phyloP scores from a whole-genome alignment of 2,329 filamentous ascomycete genomes.

The Ascochyta clinopodiicola region DNA sequence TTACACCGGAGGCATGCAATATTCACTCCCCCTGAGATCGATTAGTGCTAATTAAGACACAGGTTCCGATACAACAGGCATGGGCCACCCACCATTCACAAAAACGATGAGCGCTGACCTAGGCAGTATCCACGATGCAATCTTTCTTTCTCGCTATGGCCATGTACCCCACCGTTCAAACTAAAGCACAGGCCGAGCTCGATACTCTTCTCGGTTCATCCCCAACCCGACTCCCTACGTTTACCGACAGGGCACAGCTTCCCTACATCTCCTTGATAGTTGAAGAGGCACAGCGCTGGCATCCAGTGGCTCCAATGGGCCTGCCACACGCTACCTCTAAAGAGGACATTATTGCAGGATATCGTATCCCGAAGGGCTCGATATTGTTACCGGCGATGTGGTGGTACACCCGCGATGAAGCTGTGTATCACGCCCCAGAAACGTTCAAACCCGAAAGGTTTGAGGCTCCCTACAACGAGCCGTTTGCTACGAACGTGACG shows the following conservation, averaged over 20 bases:
- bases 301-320: slow-evolving; percentile 39
- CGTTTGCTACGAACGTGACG: slow-evolving; percentile 42
- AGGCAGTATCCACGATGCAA: slow-evolving; percentile 46
- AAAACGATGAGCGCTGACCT: not conserved
- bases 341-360: slow-evolving; percentile 48
- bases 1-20: slow-evolving; percentile 47
- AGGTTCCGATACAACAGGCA: slow-evolving; percentile 52
- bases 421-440: slow-evolving; percentile 45
- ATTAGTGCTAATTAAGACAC: not conserved
- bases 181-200: slow-evolving; percentile 56
- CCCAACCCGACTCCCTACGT: slow-evolving; percentile 52
- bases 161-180: slow-evolving; percentile 56
- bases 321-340: slow-evolving; percentile 39
- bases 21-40: not conserved
- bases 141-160: slow-evolving; percentile 61
- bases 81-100: too few relatives aligned
- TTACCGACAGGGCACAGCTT: slow-evolving; percentile 54
- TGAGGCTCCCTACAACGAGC: slow-evolving; percentile 44
- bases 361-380: slow-evolving; percentile 51
- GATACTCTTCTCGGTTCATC: slow-evolving; percentile 56
- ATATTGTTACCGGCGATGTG: slow-evolving; percentile 48
- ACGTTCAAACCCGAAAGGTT: slow-evolving; percentile 55
- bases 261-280: slow-evolving; percentile 44
- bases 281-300: slow-evolving; percentile 54
- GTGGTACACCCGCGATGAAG: slow-evolving; percentile 51